A percentile compares a stretch with the other conserved stretches of the same genome.
Conservation (phyloP, 1,284 basidiomycete genomes). For the Sanguinoderma infundibulare region DNA sequence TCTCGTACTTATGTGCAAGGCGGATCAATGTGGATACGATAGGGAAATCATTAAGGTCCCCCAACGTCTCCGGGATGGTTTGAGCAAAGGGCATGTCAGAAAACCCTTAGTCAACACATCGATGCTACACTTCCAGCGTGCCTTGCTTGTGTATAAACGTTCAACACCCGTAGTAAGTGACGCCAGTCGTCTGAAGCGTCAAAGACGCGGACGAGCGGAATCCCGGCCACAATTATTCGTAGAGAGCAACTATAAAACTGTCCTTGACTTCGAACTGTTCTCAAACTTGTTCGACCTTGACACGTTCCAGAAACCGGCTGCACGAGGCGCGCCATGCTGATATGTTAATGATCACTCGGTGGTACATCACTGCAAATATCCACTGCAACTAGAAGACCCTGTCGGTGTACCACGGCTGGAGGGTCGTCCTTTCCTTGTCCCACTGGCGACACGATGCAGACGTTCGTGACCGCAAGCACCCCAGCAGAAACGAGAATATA, state of each 20-base stretch:
- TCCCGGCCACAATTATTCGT: background rate
- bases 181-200: background rate
- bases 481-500: background rate
- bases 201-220: background rate
- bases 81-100: too few species aligned
- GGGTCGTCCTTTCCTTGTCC: constrained; percentile 30
- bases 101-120: background rate
- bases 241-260: too few species aligned
- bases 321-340: background rate
- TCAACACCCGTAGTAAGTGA: background rate
- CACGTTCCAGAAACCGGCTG: too few species aligned
- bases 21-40: background rate
- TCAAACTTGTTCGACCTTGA: too few species aligned
- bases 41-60: background rate
- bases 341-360: background rate
- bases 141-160: constrained; percentile 9
- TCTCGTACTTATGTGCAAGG: constrained; percentile 13
- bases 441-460: constrained; percentile 14
- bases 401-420: constrained; percentile 26
- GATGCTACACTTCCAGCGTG: background rate
- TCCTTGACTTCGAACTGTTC: too few species aligned
- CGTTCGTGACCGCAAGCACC: background rate
- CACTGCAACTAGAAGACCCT: constrained; percentile 3
- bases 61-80: background rate
- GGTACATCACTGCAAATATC: too few species aligned